Percentiles rank a stretch among this genome's conserved stretches.
phyloP scores from a whole-genome alignment of 257 asterid genomes.

The Solanum boliviense region DNA sequence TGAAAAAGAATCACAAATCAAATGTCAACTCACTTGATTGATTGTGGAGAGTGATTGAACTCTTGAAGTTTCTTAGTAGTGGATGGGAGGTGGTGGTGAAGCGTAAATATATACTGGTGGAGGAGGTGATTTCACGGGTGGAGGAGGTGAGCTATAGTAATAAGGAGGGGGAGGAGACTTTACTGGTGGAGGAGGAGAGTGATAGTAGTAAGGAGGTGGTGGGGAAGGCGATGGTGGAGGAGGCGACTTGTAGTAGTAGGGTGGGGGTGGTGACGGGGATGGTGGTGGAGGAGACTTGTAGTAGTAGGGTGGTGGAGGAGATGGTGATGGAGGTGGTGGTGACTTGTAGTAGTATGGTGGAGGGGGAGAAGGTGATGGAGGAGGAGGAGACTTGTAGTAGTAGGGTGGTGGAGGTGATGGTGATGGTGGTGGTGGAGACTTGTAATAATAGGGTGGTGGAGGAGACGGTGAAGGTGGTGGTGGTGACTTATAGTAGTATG shows the following conservation, averaged over 20 bases:
- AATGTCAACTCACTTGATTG: background rate
- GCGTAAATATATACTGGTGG: background rate
- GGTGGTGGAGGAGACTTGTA: background rate
- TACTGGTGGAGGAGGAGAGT: background rate
- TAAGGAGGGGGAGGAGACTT: background rate
- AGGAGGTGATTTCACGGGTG: background rate
- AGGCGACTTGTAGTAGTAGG: background rate
- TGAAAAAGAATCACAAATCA: background rate
- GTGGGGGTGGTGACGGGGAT: rapidly evolving
- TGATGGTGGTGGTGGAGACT: background rate
- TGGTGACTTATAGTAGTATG: rapidly evolving
- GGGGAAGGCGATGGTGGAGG: background rate
- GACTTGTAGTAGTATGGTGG: background rate
- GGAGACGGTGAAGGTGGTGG: background rate
- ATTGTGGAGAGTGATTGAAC: background rate
- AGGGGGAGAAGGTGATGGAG: rapidly evolving
- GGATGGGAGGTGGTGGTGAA: background rate
- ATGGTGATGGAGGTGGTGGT: background rate
- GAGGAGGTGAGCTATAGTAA: background rate
- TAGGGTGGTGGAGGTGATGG: background rate
- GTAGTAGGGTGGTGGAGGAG: background rate
- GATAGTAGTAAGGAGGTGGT: background rate
- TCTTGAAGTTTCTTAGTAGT: background rate
- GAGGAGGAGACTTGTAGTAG: background rate
- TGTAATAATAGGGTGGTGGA: rapidly evolving